Evolutionary conservation across 2,329 filamentous ascomycete species (phyloP), one percentile per base, ranked within the genome.

Genomic region (Periconia digitata): DNA sequence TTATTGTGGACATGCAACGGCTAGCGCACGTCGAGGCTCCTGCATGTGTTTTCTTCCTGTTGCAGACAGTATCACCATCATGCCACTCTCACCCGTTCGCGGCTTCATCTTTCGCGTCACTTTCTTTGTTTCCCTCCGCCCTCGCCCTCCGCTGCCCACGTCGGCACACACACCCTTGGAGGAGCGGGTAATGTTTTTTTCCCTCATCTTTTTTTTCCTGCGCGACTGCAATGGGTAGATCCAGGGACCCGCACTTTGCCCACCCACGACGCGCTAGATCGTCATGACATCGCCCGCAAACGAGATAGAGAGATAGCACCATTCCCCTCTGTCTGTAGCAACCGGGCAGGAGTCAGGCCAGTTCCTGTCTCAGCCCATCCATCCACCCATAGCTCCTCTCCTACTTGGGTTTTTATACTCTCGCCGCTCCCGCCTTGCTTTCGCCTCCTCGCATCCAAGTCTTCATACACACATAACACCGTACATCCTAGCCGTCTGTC

Each of bases 1-100:
- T 7, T 7, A 6, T 27, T 27, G 24, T 6, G 24, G 6, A 27
- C 24, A 27, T 27, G 24, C 12, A 27, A 6, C n/a, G n/a, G 4
- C 8, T 32, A 32, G 27, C 27, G 27, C 27, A 32, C 3, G 27
- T 15, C 12, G 27, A 10, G n/a, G 27, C 3, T 12, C 10, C 5
- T 32, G 12, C 5, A 32, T 12, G 27, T n/a, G n/a, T n/a, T n/a
- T n/a, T n/a, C n/a, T n/a, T n/a, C n/a, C n/a, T n/a, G n/a, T n/a
- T n/a, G n/a, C n/a, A n/a, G n/a, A n/a, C 27, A 10, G 27, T 12
- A 10, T 43, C 17, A 22, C 23, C 15, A 20, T 44, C 43, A 44
- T 32, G 41, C 41, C 41, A 46, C 8, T 32, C 27, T 46, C 37
- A 40, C 16, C 35, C 43, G 43, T 40, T 46, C 35, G 22, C 43